Evolutionary conservation across 306 rosid genomes (phyloP).

Genomic region (Crotalaria pallida): DNA sequence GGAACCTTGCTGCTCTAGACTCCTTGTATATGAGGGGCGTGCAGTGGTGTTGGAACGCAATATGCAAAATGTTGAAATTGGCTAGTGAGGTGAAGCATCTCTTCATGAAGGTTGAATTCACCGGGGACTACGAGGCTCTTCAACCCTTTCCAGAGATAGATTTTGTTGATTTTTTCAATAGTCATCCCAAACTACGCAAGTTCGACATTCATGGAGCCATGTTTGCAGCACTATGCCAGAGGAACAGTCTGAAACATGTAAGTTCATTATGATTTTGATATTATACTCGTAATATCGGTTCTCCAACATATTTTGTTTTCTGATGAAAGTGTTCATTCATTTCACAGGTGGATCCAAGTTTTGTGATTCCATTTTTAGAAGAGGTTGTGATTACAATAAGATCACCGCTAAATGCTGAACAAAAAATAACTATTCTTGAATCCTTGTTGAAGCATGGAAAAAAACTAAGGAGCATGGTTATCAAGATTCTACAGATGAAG

Average conservation of each 20-base stretch:
- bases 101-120: slow-evolving; percentile 90
- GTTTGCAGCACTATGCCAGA: slow-evolving; percentile 99
- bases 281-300: background rate
- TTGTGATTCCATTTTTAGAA: slow-evolving; percentile 76
- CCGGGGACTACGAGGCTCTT: slow-evolving; percentile 79
- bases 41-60: slow-evolving; percentile 95
- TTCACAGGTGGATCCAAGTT: slow-evolving; percentile 69
- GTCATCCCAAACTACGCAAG: slow-evolving; percentile 65
- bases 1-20: slow-evolving; percentile 66
- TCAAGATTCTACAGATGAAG: slow-evolving; percentile 92
- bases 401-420: slow-evolving; percentile 93
- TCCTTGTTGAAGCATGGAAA: slow-evolving; percentile 72
- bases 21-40: slow-evolving; percentile 73
- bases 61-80: slow-evolving; percentile 72
- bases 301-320: background rate
- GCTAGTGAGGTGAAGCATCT: slow-evolving; percentile 89
- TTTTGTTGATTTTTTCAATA: slow-evolving; percentile 86
- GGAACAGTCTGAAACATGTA: slow-evolving; percentile 80
- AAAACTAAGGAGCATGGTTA: slow-evolving; percentile 60
- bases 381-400: slow-evolving; percentile 74
- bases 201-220: slow-evolving; percentile 95
- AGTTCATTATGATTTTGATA: slow-evolving; percentile 14
- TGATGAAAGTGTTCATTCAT: background rate
- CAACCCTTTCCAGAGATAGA: slow-evolving; percentile 94
- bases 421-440: slow-evolving; percentile 85